Evolutionary conservation across 345 rosid genomes (phyloP).

Genomic region (Crucihimalaya himalaica): DNA sequence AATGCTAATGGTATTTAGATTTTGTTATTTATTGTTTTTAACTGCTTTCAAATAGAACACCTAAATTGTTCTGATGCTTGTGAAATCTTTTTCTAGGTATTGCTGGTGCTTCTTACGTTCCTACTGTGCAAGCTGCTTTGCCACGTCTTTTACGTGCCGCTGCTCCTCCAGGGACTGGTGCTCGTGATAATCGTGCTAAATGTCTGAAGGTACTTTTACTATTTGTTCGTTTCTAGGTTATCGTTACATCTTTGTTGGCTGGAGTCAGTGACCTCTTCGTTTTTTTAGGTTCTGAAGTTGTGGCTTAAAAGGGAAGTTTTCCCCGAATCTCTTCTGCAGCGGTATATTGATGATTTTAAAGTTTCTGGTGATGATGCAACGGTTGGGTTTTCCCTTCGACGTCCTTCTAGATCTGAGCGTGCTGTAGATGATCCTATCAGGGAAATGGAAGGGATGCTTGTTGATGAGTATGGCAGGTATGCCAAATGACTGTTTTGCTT

Average conservation of each 20-base stretch:
- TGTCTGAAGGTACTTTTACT: slow-evolving; percentile 78
- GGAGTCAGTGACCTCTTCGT: slow-evolving; percentile 29
- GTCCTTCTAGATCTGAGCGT: slow-evolving; percentile 95
- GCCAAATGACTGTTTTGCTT: slow-evolving; percentile 19
- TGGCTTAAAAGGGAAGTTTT: slow-evolving; percentile 95
- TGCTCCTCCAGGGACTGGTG: slow-evolving; percentile 82
- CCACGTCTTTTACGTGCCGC: slow-evolving; percentile 96
- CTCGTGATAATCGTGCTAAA: slow-evolving; percentile 95
- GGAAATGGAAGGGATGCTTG: slow-evolving; percentile 99
- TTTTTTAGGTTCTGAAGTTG: slow-evolving; percentile 74
- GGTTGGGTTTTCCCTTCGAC: slow-evolving; percentile 61
- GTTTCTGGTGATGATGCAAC: slow-evolving; percentile 72
- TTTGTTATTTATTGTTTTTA: not conserved
- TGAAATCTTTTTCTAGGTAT: slow-evolving; percentile 53
- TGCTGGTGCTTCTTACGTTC: slow-evolving; percentile 92
- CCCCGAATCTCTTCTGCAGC: slow-evolving; percentile 75
- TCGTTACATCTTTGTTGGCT: slow-evolving; percentile 8
- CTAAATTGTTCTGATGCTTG: slow-evolving; percentile 15
- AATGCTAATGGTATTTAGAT: not conserved
- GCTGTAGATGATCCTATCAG: slow-evolving; percentile 95
- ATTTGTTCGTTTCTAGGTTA: slow-evolving; percentile 9
- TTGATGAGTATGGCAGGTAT: slow-evolving; percentile 99
- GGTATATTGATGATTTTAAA: slow-evolving; percentile 82
- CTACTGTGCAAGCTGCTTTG: slow-evolving; percentile 88
- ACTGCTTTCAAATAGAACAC: slow-evolving; percentile 2